These are phyloP conservation scores for Emericellopsis terricola DNA, from an alignment of 495 filamentous ascomycete genomes.

Conservation along the genomic window DNA sequence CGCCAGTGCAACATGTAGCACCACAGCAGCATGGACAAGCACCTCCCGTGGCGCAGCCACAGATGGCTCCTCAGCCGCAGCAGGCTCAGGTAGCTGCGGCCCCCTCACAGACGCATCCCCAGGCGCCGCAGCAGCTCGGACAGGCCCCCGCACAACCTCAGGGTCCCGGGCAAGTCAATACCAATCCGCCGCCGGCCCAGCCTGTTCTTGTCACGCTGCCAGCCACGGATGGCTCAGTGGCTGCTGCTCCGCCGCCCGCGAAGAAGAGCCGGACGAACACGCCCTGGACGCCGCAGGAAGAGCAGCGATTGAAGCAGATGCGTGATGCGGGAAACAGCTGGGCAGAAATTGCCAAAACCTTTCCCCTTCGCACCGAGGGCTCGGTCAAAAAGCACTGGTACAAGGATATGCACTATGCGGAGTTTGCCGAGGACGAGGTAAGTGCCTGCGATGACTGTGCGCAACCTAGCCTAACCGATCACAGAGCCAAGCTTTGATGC, in stretches of 20 bases:
- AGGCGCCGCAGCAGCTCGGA: conserved; percentile 9
- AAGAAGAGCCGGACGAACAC: conserved; percentile 96
- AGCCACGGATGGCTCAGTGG: conserved; percentile 14
- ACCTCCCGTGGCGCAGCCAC: no score
- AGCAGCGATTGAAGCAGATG: conserved; percentile 83
- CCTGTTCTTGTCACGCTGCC: no score
- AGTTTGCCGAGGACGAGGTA: conserved; percentile 97
- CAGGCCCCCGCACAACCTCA: conserved; percentile 2
- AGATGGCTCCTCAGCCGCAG: no score
- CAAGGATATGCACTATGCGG: conserved; percentile 99
- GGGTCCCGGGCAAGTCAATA: conserved; percentile 2
- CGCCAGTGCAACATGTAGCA: no score
- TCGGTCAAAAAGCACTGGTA: conserved; percentile 99
- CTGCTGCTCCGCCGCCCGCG: conserved; percentile 33
- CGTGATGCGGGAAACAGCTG: conserved; percentile 83
- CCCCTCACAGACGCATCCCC: conserved; percentile 1
- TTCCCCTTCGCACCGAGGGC: conserved; percentile 83
- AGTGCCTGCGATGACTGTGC: conserved; percentile 6
- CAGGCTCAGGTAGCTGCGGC: no score
- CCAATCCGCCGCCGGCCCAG: background rate
- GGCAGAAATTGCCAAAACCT: conserved; percentile 97
- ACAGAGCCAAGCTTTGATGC: conserved; percentile 68
- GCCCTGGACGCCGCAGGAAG: conserved; percentile 90
- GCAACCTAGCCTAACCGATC: conserved; percentile 1
- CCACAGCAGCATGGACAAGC: no score